Percentiles rank a stretch among this genome's conserved stretches.
Conservation (phyloP, 306 rosid genomes). For the Cucurbita pepo region DNA sequence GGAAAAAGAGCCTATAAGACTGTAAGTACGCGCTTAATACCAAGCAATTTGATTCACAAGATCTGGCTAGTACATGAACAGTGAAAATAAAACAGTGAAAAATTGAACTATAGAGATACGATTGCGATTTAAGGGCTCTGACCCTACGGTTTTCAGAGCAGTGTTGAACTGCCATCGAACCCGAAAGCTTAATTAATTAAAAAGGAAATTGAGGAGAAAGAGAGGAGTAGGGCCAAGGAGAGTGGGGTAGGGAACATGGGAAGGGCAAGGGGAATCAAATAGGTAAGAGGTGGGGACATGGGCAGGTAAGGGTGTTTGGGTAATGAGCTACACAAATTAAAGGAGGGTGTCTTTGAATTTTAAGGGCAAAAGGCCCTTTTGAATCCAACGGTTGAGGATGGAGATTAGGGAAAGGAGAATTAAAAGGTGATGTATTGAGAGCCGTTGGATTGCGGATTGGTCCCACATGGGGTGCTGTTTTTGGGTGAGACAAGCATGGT, state of each 20-base stretch:
- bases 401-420: neutral
- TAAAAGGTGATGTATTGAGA: neutral
- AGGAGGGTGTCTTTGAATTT: neutral
- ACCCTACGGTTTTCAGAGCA: neutral
- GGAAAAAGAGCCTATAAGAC: too few species aligned
- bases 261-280: constrained; percentile 2
- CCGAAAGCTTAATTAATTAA: neutral
- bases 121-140: neutral
- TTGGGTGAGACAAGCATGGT: neutral
- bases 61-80: neutral
- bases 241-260: constrained; percentile 5
- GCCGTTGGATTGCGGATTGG: neutral
- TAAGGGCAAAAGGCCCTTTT: neutral
- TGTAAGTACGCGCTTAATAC: too few species aligned
- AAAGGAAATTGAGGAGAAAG: neutral
- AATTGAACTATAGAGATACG: neutral
- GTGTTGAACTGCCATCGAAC: neutral
- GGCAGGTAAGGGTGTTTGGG: constrained; percentile 5
- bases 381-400: neutral
- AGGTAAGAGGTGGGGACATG: constrained; percentile 4
- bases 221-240: neutral
- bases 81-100: too few species aligned
- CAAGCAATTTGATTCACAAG: neutral
- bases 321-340: neutral
- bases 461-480: neutral